phyloP scores from a whole-genome alignment of 2,329 filamentous ascomycete genomes.

The Colletotrichum tofieldiae region DNA sequence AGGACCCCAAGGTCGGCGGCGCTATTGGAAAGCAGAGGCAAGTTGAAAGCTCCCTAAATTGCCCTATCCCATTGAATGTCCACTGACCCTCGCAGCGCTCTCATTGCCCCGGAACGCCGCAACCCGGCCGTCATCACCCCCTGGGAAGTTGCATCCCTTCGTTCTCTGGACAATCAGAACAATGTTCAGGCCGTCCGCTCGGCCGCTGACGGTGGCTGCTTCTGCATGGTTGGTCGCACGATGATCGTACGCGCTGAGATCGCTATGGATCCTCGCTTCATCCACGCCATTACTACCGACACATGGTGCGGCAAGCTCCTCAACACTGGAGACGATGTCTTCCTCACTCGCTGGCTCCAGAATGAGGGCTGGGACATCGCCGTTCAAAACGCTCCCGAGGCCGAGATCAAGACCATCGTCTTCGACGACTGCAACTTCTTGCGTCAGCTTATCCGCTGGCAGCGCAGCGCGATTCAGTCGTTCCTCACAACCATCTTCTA shows the following conservation, averaged over 20 bases:
- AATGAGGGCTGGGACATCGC: constrained; percentile 48
- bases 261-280: constrained; percentile 46
- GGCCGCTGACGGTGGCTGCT: constrained; percentile 46
- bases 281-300: constrained; percentile 45
- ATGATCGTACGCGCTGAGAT: constrained; percentile 48
- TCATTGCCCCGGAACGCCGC: constrained; percentile 44
- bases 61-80: not conserved
- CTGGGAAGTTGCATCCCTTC: constrained; percentile 50
- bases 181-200: constrained; percentile 44
- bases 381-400: constrained; percentile 47
- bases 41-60: not conserved
- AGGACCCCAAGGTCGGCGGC: constrained; percentile 46
- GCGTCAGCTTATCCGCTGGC: constrained; percentile 48
- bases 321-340: constrained; percentile 49
- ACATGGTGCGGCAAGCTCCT: constrained; percentile 44
- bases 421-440: constrained; percentile 43
- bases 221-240: constrained; percentile 50
- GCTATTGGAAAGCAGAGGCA: constrained; percentile 46
- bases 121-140: constrained; percentile 45
- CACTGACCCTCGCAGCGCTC: constrained; percentile 37
- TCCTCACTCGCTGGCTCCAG: constrained; percentile 49
- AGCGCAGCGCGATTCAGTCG: constrained; percentile 43
- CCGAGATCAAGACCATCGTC: constrained; percentile 46
- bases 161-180: constrained; percentile 45
- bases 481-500: constrained; percentile 8